These are phyloP conservation scores for Fistulifera pelliculosa DNA, from an alignment of 108 stramenopile species.

Conservation along the genomic window DNA sequence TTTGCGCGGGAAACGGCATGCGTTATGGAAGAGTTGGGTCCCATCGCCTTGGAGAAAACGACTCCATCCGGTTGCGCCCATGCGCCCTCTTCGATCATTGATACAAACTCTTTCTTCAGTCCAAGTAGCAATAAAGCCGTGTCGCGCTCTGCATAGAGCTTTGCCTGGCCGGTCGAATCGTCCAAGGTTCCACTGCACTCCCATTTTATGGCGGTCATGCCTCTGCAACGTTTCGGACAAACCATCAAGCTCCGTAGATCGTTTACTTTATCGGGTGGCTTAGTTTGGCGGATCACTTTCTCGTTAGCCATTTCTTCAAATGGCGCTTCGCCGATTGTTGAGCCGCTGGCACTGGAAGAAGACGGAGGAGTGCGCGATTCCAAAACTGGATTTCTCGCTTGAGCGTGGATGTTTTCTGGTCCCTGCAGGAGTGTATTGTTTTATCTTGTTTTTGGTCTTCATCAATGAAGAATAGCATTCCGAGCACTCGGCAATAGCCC, in stretches of 20 bases:
- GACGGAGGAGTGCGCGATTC: slow-evolving; percentile 21
- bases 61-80: slow-evolving; percentile 38
- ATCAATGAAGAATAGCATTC: slow-evolving; percentile 44
- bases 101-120: slow-evolving; percentile 16
- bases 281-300: neutral
- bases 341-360: no score
- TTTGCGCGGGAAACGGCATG: slow-evolving; percentile 19
- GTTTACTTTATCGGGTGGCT: neutral
- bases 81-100: slow-evolving; percentile 51
- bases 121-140: slow-evolving; percentile 55
- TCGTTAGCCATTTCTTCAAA: no score
- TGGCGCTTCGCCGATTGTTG: no score
- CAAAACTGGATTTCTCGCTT: slow-evolving; percentile 22
- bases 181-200: slow-evolving; percentile 78
- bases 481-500: slow-evolving; percentile 52
- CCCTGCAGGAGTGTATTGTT: slow-evolving; percentile 8
- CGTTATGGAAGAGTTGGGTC: slow-evolving; percentile 30
- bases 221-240: slow-evolving; percentile 35
- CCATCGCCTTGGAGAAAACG: slow-evolving; percentile 50
- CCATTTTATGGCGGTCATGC: slow-evolving; percentile 52
- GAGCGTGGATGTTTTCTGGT: neutral
- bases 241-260: neutral
- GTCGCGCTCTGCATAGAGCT: slow-evolving; percentile 76
- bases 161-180: slow-evolving; percentile 80
- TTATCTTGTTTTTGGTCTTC: neutral